A percentile compares a stretch with the other conserved stretches of the same genome.
These are phyloP conservation scores for Penicillium maclennaniae DNA, from an alignment of 495 filamentous ascomycete genomes.

Conservation along the genomic window DNA sequence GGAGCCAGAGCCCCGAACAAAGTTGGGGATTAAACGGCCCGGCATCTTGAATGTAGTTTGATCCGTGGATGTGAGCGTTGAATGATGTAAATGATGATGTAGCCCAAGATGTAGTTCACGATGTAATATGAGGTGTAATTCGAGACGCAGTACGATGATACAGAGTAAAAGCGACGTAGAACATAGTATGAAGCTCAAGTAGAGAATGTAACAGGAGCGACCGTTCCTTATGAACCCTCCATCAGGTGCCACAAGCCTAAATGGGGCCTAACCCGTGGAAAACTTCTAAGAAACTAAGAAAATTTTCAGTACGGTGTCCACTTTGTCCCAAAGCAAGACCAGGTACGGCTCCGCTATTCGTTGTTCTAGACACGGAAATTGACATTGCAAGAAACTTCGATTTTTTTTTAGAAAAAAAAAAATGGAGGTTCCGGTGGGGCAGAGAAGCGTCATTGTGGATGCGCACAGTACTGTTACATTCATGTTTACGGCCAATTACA, in stretches of 20 bases:
- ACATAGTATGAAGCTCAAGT: constrained; percentile 21
- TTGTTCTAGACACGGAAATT: constrained; percentile 2
- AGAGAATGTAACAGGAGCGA: neutral
- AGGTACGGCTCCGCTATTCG: constrained; percentile 17
- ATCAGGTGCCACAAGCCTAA: constrained; percentile 27
- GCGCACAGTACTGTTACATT: neutral
- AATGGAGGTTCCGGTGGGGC: neutral
- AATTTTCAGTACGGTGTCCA: constrained; percentile 13
- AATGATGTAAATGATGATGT: constrained; percentile 2
- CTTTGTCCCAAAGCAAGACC: constrained; percentile 10
- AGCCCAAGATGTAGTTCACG: neutral
- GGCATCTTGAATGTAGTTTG: constrained; percentile 33
- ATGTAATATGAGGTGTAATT: constrained; percentile 1
- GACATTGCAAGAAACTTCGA: neutral
- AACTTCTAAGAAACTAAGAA: constrained; percentile 8
- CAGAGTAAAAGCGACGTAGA: constrained; percentile 24
- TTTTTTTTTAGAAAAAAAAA: neutral
- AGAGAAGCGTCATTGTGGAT: constrained; percentile 15
- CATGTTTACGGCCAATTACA: neutral
- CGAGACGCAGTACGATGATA: constrained; percentile 30
- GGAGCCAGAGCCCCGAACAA: constrained; percentile 40
- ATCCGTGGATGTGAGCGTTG: neutral
- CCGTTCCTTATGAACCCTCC: constrained; percentile 17
- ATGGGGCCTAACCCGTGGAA: constrained; percentile 26
- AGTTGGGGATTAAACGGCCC: constrained; percentile 45